Conservation (phyloP, 2,329 filamentous ascomycete genomes). For the Diaporthe sp. region DNA sequence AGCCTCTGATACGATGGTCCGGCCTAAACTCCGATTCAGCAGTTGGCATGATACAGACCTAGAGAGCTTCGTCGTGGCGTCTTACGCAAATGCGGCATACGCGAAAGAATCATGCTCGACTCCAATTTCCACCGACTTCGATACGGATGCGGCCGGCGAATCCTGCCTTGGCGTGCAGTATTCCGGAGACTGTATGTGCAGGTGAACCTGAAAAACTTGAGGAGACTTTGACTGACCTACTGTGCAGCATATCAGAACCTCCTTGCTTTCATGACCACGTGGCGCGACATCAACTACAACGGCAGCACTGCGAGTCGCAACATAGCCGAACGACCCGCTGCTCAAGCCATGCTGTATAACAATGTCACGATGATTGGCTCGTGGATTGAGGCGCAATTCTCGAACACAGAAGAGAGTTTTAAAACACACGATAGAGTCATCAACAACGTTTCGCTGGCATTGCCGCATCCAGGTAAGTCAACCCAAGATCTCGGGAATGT, state of each 20-base stretch:
- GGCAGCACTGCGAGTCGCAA: constrained; percentile 58
- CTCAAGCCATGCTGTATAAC: constrained; percentile 75
- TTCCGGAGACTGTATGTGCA: constrained; percentile 69
- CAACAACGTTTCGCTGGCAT: constrained; percentile 83
- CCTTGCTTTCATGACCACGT: constrained; percentile 70
- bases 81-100: constrained; percentile 75
- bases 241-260: constrained; percentile 75
- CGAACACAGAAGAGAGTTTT: constrained; percentile 67
- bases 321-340: constrained; percentile 66
- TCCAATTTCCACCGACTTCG: constrained; percentile 66
- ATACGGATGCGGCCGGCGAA: constrained; percentile 52
- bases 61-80: constrained; percentile 69
- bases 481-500: background rate
- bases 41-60: constrained; percentile 64
- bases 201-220: background rate
- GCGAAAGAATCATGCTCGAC: constrained; percentile 71
- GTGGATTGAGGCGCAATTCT: constrained; percentile 74
- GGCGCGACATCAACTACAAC: constrained; percentile 63
- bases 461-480: constrained; percentile 74
- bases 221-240: constrained; percentile 28
- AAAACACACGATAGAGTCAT: constrained; percentile 68
- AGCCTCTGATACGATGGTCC: constrained; percentile 81
- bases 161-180: constrained; percentile 80
- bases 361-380: constrained; percentile 79
- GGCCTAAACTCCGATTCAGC: constrained; percentile 77